Evolutionary conservation across 768 basidiomycete genomes (phyloP), one percentile per base, ranked within the genome.

Genomic region (Macrocybe gigantea): DNA sequence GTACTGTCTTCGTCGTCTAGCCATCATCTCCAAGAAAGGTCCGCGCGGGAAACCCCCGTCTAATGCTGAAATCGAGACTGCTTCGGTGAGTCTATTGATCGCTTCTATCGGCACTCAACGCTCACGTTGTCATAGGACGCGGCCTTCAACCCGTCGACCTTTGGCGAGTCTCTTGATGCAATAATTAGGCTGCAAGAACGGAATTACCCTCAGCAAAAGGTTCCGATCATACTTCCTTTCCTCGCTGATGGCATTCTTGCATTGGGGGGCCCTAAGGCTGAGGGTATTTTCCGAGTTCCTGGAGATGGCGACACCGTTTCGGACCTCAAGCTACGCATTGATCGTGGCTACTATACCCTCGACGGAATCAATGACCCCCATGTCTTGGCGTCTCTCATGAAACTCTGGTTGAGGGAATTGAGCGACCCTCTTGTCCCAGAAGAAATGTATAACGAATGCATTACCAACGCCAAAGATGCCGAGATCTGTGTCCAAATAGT

Each of bases 151-250:
- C 92, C 93, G 0, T 93, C 91, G 1, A 93, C 88, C 1, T 97
- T 96, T 58, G 92, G 93, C 10, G 92, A 94, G 69, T 84, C 89
- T 0, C 73, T 97, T 9, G 88, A 88, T 53, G 82, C 82, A 22
- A 87, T 92, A 50, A 84, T 88, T 66, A 74, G 86, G 39, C 70
- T 93, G 7, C 93, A 96, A 66, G 83, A 85, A 58, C 80, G 88
- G 37, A 90, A 85, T 44, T 94, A 95, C 57, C 88, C 92, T 2
- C 72, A 79, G 46, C 81, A 87, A 55, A 86, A 83, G 63, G 83
- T 95, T 9, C 93, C 93, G 12, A 91, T 93, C 63, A 89, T 97
- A 56, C 80, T 97, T 6, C 91, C 93, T 10, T 96, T 95, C 75
- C 83, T 96, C 29, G 84, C 89, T 2, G 88, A 95, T 56, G 91